A percentile compares a stretch with the other conserved stretches of the same genome.
These are phyloP conservation scores for Solanum sejunctum DNA, from an alignment of 257 asterid genomes.

Conservation along the genomic window DNA sequence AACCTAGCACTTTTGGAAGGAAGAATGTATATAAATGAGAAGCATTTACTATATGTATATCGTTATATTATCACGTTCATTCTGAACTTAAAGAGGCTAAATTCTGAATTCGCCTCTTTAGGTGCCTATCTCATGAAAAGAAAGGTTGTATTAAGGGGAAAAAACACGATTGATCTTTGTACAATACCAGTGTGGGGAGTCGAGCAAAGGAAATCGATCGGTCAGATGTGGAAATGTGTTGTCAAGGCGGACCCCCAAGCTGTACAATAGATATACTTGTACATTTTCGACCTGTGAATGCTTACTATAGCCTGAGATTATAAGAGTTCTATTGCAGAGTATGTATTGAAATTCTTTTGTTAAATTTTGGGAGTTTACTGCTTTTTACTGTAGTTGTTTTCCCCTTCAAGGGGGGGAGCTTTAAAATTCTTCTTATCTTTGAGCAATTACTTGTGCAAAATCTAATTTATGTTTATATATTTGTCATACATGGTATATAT, in stretches of 20 bases:
- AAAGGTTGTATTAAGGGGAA: not conserved
- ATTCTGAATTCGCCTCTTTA: not conserved
- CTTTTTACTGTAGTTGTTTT: not conserved
- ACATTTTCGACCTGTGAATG: not conserved
- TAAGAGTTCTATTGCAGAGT: not conserved
- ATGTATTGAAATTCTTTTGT: not conserved
- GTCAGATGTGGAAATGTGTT: not conserved
- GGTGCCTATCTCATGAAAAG: not conserved
- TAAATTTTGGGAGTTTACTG: not conserved
- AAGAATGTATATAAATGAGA: not conserved
- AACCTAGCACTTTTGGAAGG: not conserved
- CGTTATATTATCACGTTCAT: not conserved
- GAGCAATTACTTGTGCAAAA: not conserved
- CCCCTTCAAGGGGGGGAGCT: not conserved
- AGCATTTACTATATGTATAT: not conserved
- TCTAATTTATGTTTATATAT: not conserved
- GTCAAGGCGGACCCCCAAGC: not conserved
- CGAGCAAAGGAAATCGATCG: not conserved
- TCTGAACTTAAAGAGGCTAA: not conserved
- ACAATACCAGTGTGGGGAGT: not conserved
- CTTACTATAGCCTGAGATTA: not conserved
- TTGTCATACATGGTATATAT: no score
- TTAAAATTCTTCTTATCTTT: not conserved
- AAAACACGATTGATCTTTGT: not conserved
- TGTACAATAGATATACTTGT: not conserved